Evolutionary conservation across 1,284 basidiomycete genomes (phyloP), one percentile per base, ranked within the genome.

Genomic region (Sporisorium graminicola): DNA sequence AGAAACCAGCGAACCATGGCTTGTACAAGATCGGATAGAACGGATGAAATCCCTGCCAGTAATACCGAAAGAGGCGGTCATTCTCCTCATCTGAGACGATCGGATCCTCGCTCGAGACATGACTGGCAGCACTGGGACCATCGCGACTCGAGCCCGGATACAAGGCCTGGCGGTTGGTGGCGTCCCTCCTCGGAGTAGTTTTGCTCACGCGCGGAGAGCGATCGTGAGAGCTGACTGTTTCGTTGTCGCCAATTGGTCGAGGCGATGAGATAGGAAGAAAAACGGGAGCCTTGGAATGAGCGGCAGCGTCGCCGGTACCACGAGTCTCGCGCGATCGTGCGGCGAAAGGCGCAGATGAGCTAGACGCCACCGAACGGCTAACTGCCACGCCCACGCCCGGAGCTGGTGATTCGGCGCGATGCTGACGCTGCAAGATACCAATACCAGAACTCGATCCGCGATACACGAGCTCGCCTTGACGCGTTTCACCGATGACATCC

Each of bases 21-120:
- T 81, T 82, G 74, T 77, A 82, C n/a, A 82, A 65, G 49, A 82
- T 70, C 24, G 81, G 81, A 50, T 80, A 82, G 67, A 80, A 79
- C 0, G 81, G 79, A 53, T 82, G 81, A 27, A 81, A 80, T 40
- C 78, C 78, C 27, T 71, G 66, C 70, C 76, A 82, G 58, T 82
- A 82, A 62, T 78, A 77, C 2, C 74, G 70, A 46, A 80, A 80
- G 12, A 80, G 71, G 14, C 65, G 63, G 20, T 65, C 70, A 24
- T 65, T 65, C 44, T 80, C 77, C 33, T 78, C 65, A 6, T 63
- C 58, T n/a, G 70, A 67, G 18, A 77, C 70, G 12, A 64, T 14
- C 9, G 75, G 78, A 27, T 79, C 78, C 13, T 68, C 58, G 4
- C 27, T 24, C 9, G 56, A 47, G 0, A 31, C 50, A 16, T n/a